These are phyloP conservation scores for Sphaerulina populicola DNA, from an alignment of 2,329 filamentous ascomycete species.

Conservation along the genomic window DNA sequence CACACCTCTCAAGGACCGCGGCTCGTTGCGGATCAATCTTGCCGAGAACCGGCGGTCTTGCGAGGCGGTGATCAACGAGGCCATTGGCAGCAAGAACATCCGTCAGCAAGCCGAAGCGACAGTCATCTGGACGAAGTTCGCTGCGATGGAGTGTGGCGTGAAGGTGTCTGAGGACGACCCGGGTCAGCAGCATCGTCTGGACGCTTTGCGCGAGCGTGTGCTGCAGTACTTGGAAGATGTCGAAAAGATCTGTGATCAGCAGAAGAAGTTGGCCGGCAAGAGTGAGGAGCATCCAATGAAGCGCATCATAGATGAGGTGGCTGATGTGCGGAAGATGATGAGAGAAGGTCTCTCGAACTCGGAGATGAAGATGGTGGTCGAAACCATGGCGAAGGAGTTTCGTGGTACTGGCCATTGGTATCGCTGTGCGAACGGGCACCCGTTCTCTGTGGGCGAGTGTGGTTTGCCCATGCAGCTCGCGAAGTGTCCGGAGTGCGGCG, in stretches of 20 bases:
- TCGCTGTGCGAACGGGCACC: conserved; percentile 49
- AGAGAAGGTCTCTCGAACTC: conserved; percentile 39
- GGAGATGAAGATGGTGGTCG: conserved; percentile 46
- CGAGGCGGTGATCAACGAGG: conserved; percentile 22
- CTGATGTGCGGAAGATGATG: conserved; percentile 41
- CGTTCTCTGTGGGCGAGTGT: conserved; percentile 34
- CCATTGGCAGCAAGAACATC: conserved; percentile 33
- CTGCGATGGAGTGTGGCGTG: conserved; percentile 36
- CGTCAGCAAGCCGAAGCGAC: conserved; percentile 46
- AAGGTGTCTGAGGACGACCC: neutral
- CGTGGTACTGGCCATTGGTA: conserved; percentile 53
- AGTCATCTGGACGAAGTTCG: conserved; percentile 45
- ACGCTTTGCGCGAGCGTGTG: conserved; percentile 32
- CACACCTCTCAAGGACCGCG: neutral
- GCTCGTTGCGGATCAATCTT: conserved; percentile 28
- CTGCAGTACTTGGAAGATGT: neutral
- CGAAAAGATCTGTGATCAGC: too few relatives aligned
- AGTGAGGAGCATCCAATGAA: too few relatives aligned
- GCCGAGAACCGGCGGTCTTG: conserved; percentile 36
- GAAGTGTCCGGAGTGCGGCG: conserved; percentile 55
- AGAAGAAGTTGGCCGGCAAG: too few relatives aligned
- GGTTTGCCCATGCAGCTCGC: conserved; percentile 54
- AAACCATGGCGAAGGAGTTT: conserved; percentile 42
- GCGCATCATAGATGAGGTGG: conserved; percentile 35
- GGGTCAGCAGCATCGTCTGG: conserved; percentile 1